Conservation (phyloP, 306 rosid genomes). For the Citrullus colocynthis region DNA sequence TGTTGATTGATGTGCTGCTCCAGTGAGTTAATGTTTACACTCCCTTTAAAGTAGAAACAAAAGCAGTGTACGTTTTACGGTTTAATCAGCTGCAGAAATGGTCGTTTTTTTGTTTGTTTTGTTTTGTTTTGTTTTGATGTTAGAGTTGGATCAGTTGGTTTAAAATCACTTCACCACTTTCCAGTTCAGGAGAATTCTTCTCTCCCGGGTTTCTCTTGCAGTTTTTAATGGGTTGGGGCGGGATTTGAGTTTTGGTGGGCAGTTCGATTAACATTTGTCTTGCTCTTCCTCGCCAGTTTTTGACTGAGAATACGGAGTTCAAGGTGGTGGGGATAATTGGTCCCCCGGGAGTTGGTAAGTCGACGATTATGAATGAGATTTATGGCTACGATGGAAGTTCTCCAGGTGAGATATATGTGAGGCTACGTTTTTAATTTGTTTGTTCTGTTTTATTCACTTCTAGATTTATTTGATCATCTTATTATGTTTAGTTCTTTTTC, state of each 20-base stretch:
- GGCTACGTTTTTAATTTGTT: neutral
- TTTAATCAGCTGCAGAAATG: neutral
- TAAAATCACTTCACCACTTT: neutral
- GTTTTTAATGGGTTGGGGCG: neutral
- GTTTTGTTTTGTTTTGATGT: neutral
- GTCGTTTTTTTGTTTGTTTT: neutral
- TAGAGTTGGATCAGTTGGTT: neutral
- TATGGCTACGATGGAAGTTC: constrained; percentile 74
- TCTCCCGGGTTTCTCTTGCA: neutral
- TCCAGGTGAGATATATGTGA: constrained; percentile 42
- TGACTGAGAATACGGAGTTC: constrained; percentile 79
- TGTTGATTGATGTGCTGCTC: too few species aligned
- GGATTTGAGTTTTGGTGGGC: neutral
- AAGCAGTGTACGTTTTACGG: neutral
- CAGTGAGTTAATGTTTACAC: too few species aligned
- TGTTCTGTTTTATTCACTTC: neutral
- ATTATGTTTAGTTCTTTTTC: neutral
- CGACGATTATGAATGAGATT: constrained; percentile 74
- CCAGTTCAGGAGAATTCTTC: neutral
- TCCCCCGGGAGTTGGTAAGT: constrained; percentile 78
- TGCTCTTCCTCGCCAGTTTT: constrained; percentile 39
- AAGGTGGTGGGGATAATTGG: constrained; percentile 84
- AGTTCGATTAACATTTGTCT: neutral
- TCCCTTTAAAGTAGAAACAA: too few species aligned
- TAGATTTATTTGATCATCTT: neutral